Evolutionary conservation across 169 alveolate species (phyloP).

Genomic region (Hepatocystis sp.): DNA sequence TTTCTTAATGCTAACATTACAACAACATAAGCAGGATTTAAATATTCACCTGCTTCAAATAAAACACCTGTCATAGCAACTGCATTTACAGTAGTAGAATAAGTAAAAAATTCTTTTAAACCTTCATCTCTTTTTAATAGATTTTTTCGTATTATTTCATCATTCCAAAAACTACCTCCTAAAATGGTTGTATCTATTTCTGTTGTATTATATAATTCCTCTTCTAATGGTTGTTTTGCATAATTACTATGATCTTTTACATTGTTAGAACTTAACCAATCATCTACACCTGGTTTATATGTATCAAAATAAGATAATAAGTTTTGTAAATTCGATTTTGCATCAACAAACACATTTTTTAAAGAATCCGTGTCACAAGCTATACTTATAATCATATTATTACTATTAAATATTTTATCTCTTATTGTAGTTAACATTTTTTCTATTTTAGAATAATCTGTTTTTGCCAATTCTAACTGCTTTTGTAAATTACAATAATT

Average conservation of each 20-base stretch:
- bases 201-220: not conserved
- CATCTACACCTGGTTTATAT: constrained; percentile 6
- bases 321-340: constrained; percentile 40
- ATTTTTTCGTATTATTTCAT: constrained; percentile 49
- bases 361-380: constrained; percentile 77
- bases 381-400: constrained; percentile 77
- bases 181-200: no score
- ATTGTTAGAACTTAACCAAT: no score
- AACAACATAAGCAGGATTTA: constrained; percentile 78
- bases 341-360: constrained; percentile 67
- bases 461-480: constrained; percentile 80
- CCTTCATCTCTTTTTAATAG: constrained; percentile 14
- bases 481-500: constrained; percentile 75
- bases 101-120: constrained; percentile 65
- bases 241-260: no score
- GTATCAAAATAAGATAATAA: constrained; percentile 28
- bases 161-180: constrained; percentile 57
- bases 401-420: constrained; percentile 70
- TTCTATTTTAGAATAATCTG: constrained; percentile 71
- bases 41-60: constrained; percentile 77
- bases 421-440: constrained; percentile 78
- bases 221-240: not conserved
- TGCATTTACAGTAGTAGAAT: constrained; percentile 83
- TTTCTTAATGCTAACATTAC: constrained; percentile 79
- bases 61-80: constrained; percentile 86